Evolutionary conservation across 83 land plant genomes (phyloP), one percentile per base, ranked within the genome.

Genomic region (Thuja plicata): DNA sequence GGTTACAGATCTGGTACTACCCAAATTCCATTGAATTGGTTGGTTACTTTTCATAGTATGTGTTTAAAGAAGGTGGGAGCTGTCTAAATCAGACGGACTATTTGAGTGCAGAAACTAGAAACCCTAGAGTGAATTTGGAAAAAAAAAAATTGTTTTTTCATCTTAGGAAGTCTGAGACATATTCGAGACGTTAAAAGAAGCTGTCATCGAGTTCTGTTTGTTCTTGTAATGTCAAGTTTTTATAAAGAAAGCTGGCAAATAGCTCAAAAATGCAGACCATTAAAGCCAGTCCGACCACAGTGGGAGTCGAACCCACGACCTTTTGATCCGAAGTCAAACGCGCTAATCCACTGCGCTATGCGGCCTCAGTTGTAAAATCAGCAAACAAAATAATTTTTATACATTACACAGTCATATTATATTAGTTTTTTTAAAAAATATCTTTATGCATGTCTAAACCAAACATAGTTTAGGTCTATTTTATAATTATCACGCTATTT

Each of bases 341-440:
- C 93, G 96, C 96, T 94, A 94, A 94, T 94, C 96, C 94, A 94
- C 96, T 94, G 96, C 96, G 94, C 94, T 93, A 93, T 92, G 94
- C 94, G 93, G 93, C 43, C 81, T 38, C n/a, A n/a, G n/a, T n/a
- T n/a, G n/a, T n/a, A n/a, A n/a, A n/a, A n/a, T n/a, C n/a, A n/a
- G n/a, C n/a, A n/a, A n/a, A n/a, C n/a, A n/a, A n/a, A n/a, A n/a
- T n/a, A n/a, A n/a, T n/a, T n/a, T n/a, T n/a, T n/a, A n/a, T n/a
- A n/a, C n/a, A n/a, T n/a, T n/a, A n/a, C n/a, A n/a, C n/a, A n/a
- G n/a, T n/a, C n/a, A n/a, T n/a, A n/a, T n/a, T n/a, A n/a, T n/a
- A n/a, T 38, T 38, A 38, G 2, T 38, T 38, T 38, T 38, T 38
- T 38, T 38, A 0, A 0, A 1, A 1, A 0, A 38, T 1, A 38